These are phyloP conservation scores for Dendrobium catenatum DNA, from an alignment of 106 monocot species.

Conservation along the genomic window DNA sequence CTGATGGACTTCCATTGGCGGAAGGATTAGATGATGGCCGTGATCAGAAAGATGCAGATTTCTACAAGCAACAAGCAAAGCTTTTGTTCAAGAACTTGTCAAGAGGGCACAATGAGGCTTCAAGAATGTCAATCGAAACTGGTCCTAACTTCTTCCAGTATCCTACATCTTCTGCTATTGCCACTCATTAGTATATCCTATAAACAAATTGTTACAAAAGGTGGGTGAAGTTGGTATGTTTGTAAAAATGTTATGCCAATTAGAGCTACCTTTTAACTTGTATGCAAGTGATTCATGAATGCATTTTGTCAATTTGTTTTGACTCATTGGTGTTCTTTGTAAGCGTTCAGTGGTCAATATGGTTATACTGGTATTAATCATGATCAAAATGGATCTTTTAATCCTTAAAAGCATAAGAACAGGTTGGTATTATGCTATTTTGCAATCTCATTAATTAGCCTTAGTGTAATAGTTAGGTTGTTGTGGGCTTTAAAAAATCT, in stretches of 20 bases:
- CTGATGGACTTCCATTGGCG: conserved; percentile 95
- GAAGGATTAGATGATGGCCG: conserved; percentile 97
- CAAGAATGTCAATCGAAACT: conserved; percentile 96
- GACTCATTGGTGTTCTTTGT: not conserved
- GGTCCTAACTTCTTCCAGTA: conserved; percentile 92
- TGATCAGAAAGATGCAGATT: conserved; percentile 80
- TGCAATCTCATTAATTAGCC: not conserved
- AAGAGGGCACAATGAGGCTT: conserved; percentile 88
- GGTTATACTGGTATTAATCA: not conserved
- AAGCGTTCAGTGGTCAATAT: not conserved
- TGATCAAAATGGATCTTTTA: not conserved
- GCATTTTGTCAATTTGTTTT: not conserved
- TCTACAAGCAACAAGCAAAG: conserved; percentile 97
- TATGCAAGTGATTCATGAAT: not conserved
- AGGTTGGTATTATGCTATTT: not conserved
- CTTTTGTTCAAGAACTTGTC: conserved; percentile 94
- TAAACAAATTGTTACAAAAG: not conserved
- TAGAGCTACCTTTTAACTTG: not conserved
- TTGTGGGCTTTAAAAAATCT: not conserved
- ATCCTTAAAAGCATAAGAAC: not conserved
- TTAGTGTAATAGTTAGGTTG: not conserved
- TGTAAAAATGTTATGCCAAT: not conserved
- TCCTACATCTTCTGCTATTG: conserved; percentile 21
- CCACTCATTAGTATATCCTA: not conserved
- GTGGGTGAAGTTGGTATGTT: not conserved